These are phyloP conservation scores for Myxozyma monticola DNA, from an alignment of 805 yeast genomes.

Conservation along the genomic window DNA sequence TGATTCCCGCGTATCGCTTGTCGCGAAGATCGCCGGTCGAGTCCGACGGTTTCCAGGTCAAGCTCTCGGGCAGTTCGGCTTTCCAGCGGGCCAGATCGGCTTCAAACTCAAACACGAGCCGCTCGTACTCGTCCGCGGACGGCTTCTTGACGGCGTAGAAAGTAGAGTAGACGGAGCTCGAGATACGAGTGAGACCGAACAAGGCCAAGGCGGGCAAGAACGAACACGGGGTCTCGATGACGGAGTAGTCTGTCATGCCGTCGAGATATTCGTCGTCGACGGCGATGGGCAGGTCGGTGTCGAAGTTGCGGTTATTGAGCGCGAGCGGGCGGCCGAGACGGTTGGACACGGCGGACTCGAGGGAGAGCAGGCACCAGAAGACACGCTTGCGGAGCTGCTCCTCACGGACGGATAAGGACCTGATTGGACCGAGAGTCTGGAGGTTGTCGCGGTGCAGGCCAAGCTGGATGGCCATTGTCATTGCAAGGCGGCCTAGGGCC, in stretches of 20 bases:
- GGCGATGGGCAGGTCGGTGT: constrained; percentile 19
- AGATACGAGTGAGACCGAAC: constrained; percentile 15
- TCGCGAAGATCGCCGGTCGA: constrained; percentile 14
- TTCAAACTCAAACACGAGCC: constrained; percentile 18
- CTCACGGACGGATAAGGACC: constrained; percentile 7
- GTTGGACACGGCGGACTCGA: constrained; percentile 16
- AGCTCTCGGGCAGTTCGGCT: constrained; percentile 10
- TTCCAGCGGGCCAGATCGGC: constrained; percentile 13
- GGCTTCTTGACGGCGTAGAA: constrained; percentile 20
- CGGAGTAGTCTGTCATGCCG: constrained; percentile 4
- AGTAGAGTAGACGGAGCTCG: constrained; percentile 17
- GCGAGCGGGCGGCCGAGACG: constrained; percentile 24
- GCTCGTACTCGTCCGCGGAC: constrained; percentile 22
- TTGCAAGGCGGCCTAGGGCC: constrained; percentile 21
- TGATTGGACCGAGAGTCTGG: constrained; percentile 3
- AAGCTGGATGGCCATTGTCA: constrained; percentile 24
- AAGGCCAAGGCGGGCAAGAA: constrained; percentile 23
- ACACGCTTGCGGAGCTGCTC: constrained; percentile 22
- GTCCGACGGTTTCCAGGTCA: constrained; percentile 20
- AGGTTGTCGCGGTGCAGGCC: constrained; percentile 22
- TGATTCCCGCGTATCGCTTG: constrained; percentile 25
- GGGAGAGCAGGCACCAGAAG: constrained; percentile 21
- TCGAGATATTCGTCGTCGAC: constrained; percentile 24
- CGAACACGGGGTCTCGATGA: constrained; percentile 6
- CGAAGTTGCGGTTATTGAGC: constrained; percentile 5